These are phyloP conservation scores for Talaromyces amestolkiae DNA, from an alignment of 2,329 filamentous ascomycete species.

Conservation along the genomic window DNA sequence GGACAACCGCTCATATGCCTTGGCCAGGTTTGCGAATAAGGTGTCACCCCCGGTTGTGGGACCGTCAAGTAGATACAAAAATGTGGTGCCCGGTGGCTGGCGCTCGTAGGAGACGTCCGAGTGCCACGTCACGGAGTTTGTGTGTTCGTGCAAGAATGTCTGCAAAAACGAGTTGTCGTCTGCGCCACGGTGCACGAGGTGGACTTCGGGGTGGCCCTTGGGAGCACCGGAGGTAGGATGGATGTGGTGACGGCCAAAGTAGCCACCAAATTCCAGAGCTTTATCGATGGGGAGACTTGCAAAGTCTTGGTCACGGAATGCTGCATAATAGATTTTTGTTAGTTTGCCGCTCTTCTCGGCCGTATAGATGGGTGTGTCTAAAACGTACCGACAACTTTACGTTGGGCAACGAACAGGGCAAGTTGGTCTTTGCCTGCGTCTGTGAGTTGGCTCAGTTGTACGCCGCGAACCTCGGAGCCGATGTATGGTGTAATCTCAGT, in stretches of 20 bases:
- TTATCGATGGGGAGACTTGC: conserved; percentile 67
- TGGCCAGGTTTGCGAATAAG: conserved; percentile 73
- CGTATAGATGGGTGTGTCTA: not conserved
- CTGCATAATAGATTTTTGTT: conserved; percentile 28
- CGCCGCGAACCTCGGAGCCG: conserved; percentile 67
- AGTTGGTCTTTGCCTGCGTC: conserved; percentile 72
- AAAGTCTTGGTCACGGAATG: conserved; percentile 74
- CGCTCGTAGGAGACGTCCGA: conserved; percentile 83
- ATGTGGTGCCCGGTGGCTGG: conserved; percentile 86
- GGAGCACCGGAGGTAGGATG: conserved; percentile 76
- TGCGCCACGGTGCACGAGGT: conserved; percentile 73
- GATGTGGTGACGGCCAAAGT: conserved; percentile 79
- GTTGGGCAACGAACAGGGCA: conserved; percentile 50
- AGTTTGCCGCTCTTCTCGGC: not conserved
- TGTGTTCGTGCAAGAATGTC: conserved; percentile 64
- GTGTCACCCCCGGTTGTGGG: conserved; percentile 81
- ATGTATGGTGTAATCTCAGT: conserved; percentile 69
- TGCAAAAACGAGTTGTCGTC: conserved; percentile 59
- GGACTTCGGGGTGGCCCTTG: conserved; percentile 69
- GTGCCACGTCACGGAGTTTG: conserved; percentile 84
- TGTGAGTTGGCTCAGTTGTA: conserved; percentile 68
- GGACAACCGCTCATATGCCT: conserved; percentile 77
- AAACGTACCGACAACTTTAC: conserved; percentile 63
- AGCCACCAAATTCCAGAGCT: conserved; percentile 66
- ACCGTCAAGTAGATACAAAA: conserved; percentile 81